Percentiles rank a stretch among this genome's conserved stretches.
These are phyloP conservation scores for Vararia minispora DNA, from an alignment of 768 basidiomycete species.

Conservation along the genomic window DNA sequence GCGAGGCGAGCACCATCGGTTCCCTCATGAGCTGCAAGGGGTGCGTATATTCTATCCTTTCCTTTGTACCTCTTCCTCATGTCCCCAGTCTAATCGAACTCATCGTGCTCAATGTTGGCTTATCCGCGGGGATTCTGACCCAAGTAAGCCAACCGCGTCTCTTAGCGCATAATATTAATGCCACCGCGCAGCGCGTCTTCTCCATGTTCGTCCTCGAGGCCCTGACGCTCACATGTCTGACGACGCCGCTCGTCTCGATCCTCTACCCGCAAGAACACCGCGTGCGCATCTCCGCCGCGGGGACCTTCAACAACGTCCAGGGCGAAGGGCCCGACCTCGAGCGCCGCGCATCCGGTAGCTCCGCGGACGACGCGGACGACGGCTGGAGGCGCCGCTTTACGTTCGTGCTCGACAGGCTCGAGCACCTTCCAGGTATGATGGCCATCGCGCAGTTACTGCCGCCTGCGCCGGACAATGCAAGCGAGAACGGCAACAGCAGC, in stretches of 20 bases:
- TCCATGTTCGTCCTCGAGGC: conserved; percentile 93
- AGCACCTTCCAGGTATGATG: conserved; percentile 87
- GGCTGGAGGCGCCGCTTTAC: conserved; percentile 56
- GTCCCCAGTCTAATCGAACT: conserved; percentile 70
- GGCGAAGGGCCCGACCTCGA: conserved; percentile 4
- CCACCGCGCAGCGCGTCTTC: conserved; percentile 47
- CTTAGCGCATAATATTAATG: background rate
- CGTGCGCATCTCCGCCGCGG: conserved; percentile 33
- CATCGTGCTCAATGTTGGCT: conserved; percentile 92
- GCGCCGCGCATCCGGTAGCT: background rate
- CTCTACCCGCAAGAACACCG: conserved; percentile 61
- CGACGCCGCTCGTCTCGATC: conserved; percentile 59
- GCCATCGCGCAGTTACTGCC: conserved; percentile 77
- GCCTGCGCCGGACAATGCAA: conserved; percentile 16
- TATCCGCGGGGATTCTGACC: conserved; percentile 68
- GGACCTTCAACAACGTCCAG: conserved; percentile 33
- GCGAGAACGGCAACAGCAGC: too few relatives aligned
- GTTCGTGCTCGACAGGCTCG: conserved; percentile 82
- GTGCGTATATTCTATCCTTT: conserved; percentile 24
- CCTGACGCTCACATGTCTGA: conserved; percentile 73
- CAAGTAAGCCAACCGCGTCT: conserved; percentile 20
- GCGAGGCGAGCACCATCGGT: conserved; percentile 79
- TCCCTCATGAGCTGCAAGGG: conserved; percentile 95
- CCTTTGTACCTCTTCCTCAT: background rate
- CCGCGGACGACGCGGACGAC: conserved; percentile 5